Percentiles rank a stretch among this genome's conserved stretches.
Conservation (phyloP, 2,329 filamentous ascomycete genomes). For the Alternaria dauci region DNA sequence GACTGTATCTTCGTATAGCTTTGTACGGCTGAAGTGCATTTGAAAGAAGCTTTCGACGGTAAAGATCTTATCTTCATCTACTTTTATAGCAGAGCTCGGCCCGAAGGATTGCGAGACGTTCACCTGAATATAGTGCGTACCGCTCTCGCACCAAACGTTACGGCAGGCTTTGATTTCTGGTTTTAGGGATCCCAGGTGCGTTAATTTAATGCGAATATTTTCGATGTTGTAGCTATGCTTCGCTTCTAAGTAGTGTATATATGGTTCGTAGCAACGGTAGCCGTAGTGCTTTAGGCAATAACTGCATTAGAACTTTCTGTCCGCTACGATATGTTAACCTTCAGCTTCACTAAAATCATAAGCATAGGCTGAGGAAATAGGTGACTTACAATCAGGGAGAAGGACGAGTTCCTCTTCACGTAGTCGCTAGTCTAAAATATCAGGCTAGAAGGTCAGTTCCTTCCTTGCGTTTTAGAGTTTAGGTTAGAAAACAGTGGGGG, state of each 20-base stretch:
- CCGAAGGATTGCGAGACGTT: not conserved
- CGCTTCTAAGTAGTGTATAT: not conserved
- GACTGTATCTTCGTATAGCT: not conserved
- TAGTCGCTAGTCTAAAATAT: not conserved
- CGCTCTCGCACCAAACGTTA: not conserved
- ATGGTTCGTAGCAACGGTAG: not conserved
- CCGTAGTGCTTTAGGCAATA: not conserved
- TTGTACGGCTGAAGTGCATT: not conserved
- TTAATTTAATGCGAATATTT: not conserved
- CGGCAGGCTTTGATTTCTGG: not conserved
- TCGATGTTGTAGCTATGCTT: not conserved
- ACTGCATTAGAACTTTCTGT: not conserved
- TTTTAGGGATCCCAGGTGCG: too few relatives aligned
- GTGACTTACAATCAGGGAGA: not conserved
- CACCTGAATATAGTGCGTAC: not conserved
- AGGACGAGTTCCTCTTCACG: not conserved
- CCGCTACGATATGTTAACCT: not conserved
- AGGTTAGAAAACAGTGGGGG: not conserved
- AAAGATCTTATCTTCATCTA: not conserved
- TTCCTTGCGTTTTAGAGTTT: not conserved
- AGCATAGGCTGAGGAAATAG: not conserved
- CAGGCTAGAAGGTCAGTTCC: conserved; percentile 5
- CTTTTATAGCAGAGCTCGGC: not conserved
- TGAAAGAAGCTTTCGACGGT: not conserved
- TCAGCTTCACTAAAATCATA: not conserved